phyloP scores from a whole-genome alignment of 257 asterid species.

The Gentiana straminea region DNA sequence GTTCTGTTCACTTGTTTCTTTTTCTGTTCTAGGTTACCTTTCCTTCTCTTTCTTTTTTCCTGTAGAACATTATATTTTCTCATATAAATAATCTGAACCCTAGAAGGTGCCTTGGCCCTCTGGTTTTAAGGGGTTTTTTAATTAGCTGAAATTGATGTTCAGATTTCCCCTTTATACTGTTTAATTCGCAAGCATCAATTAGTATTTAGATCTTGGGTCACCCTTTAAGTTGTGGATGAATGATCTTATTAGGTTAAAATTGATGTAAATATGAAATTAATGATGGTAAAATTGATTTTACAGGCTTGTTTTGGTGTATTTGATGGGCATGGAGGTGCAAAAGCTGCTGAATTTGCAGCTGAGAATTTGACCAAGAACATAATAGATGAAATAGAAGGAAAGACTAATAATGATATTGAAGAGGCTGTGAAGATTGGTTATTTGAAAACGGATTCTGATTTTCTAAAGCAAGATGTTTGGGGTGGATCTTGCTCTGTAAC shows the following conservation, averaged over 20 bases:
- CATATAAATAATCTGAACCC: no score
- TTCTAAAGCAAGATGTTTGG: slow-evolving; percentile 40
- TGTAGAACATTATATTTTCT: no score
- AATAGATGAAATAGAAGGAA: slow-evolving; percentile 29
- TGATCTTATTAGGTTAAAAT: no score
- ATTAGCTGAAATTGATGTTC: not conserved
- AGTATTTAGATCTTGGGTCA: no score
- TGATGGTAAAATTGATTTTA: slow-evolving; percentile 2
- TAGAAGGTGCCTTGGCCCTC: no score
- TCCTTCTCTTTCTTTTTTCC: not conserved
- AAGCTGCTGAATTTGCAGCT: slow-evolving; percentile 72
- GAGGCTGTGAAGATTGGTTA: slow-evolving; percentile 53
- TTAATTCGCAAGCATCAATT: no score
- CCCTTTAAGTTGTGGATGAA: no score
- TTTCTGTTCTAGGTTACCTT: not conserved
- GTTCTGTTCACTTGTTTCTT: not conserved
- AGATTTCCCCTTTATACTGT: no score
- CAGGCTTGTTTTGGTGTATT: slow-evolving; percentile 64
- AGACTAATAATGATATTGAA: slow-evolving; percentile 18
- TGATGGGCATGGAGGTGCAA: slow-evolving; percentile 78
- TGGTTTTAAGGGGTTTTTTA: not conserved
- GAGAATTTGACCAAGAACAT: slow-evolving; percentile 39
- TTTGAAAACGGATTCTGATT: slow-evolving; percentile 60
- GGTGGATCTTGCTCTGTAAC: slow-evolving; percentile 86
- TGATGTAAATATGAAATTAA: not conserved